These are phyloP conservation scores for Blastocystis sp. DNA, from an alignment of 352 stramenopile species.

Conservation along the genomic window DNA sequence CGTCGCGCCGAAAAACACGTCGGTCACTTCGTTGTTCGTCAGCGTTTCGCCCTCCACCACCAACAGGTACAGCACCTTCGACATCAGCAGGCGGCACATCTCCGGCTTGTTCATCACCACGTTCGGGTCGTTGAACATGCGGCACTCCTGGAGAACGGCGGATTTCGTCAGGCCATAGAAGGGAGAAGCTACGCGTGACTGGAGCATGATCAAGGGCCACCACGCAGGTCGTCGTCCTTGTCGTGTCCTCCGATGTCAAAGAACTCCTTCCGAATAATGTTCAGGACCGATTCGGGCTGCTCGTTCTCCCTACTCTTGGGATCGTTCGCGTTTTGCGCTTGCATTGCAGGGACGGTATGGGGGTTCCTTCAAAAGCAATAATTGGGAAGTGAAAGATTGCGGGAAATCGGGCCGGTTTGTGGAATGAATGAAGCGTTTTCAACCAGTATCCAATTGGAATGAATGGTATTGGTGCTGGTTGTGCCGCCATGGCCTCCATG, in stretches of 20 bases:
- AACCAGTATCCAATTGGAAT: no score
- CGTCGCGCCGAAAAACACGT: conserved; percentile 98
- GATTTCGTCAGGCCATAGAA: conserved; percentile 90
- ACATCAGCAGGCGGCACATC: conserved; percentile 97
- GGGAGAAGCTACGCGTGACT: conserved; percentile 77
- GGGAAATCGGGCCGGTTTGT: no score
- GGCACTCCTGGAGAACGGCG: conserved; percentile 91
- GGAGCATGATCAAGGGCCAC: neutral
- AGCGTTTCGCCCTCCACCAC: conserved; percentile 91
- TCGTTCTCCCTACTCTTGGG: neutral
- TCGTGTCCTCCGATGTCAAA: conserved; percentile 67
- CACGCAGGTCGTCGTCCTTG: conserved; percentile 63
- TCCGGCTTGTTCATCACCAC: conserved; percentile 91
- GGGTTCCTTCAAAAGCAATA: no score
- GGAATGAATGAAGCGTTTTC: no score
- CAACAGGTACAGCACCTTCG: conserved; percentile 94
- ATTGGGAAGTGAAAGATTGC: no score
- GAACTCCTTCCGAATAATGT: conserved; percentile 68
- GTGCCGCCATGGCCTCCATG: no score
- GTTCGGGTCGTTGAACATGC: conserved; percentile 95
- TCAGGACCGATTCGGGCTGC: conserved; percentile 65
- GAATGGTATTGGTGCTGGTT: no score
- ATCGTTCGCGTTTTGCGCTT: neutral
- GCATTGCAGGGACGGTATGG: neutral
- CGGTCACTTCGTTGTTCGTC: conserved; percentile 87